Percentiles rank a stretch among this genome's conserved stretches.
These are phyloP conservation scores for Aspergillus phoenicis DNA, from an alignment of 2,329 filamentous ascomycete genomes.

Conservation along the genomic window DNA sequence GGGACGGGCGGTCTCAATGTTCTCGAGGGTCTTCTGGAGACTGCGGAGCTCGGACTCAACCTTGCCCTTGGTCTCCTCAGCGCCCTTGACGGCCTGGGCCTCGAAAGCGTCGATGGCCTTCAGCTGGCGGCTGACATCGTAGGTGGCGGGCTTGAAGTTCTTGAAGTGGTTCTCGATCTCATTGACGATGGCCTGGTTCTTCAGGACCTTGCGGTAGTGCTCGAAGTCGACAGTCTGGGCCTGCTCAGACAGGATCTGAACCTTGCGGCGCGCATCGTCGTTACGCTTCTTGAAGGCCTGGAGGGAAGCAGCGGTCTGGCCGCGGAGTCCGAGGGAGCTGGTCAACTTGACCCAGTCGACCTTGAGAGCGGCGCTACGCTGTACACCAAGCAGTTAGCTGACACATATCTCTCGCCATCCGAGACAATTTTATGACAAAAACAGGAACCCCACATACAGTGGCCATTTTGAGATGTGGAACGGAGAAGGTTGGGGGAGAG, in stretches of 20 bases:
- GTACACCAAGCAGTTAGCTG: constrained; percentile 32
- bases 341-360: constrained; percentile 98
- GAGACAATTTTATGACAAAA: neutral
- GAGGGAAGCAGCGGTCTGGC: constrained; percentile 87
- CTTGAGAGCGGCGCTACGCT: constrained; percentile 98
- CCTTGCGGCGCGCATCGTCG: constrained; percentile 95
- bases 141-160: constrained; percentile 86
- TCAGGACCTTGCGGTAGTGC: constrained; percentile 87
- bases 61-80: constrained; percentile 93
- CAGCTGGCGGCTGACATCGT: constrained; percentile 90
- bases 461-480: constrained; percentile 44
- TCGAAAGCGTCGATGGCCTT: constrained; percentile 99
- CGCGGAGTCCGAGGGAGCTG: constrained; percentile 91
- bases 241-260: constrained; percentile 80
- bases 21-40: constrained; percentile 90
- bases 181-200: constrained; percentile 93
- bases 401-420: constrained; percentile 7
- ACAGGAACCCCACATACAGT: constrained; percentile 36
- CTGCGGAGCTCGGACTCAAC: constrained; percentile 94
- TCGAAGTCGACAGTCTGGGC: constrained; percentile 87
- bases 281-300: constrained; percentile 99
- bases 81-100: constrained; percentile 94
- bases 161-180: constrained; percentile 97
- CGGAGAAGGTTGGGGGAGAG: constrained; percentile 31
- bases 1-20: constrained; percentile 93